Base-by-base conservation (phyloP, 2,329 filamentous ascomycete species). In the Ceratocystis alfenasii region DNA sequence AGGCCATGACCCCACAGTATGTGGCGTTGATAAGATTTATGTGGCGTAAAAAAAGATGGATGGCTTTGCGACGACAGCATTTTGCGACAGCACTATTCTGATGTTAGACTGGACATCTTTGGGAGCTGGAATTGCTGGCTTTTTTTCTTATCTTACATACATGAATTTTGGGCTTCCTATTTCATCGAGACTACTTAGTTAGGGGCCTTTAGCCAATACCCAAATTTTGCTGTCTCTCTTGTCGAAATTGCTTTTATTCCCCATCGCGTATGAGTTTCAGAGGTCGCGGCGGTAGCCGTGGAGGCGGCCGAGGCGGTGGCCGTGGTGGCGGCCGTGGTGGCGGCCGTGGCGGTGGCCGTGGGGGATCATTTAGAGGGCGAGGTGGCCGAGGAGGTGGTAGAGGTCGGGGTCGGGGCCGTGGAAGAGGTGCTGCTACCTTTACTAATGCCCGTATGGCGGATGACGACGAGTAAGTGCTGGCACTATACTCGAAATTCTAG, bases 371-470 rank as follows among this genome's bases (percentile, higher is more conserved):
- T 7, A 53, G 66, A 12, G 62, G 62, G 8, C 12, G 62, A 2
- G 41, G 62, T 10, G 20, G 64, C 17, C 8, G 60, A 63, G 69
- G 22, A 63, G 65, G 46, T 50, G 50, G 63, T 7, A 22, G 68
- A 59, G 65, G 67, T 1, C 72, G 76, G 65, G 72, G 72, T 70
- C 65, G 75, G 72, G 63, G 70, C 74, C 62, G 76, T 73, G 68
- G 68, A 41, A 60, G 69, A 36, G 67, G 70, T 65, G 75, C 74
- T 22, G 75, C 74, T 41, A 75, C 74, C 45, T 82, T 82, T 67
- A 76, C 79, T 68, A 78, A 74, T 66, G 74, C 75, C 20, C 76
- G 81, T 69, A 68, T 81, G 65, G 78, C 77, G 55, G 74, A 78
- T 63, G 53, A 57, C 53, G 57, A 64, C 36, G 75, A 76, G 73